phyloP scores from a whole-genome alignment of 1,284 basidiomycete genomes.

The Cerrena zonata region DNA sequence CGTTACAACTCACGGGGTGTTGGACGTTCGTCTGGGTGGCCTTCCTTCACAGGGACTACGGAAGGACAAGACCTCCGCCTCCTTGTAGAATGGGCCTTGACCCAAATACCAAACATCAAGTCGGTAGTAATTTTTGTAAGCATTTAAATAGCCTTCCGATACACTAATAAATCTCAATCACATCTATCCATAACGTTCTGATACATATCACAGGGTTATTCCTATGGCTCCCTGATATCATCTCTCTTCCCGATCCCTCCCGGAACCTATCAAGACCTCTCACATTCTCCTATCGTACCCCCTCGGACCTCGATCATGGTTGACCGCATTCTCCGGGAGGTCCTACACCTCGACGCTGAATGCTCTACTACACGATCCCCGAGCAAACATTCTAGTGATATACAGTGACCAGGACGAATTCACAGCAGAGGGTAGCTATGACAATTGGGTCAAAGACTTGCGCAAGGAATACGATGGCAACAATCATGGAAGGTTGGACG shows the following conservation, averaged over 20 bases:
- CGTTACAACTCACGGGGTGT: constrained; percentile 74
- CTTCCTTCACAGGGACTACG: constrained; percentile 61
- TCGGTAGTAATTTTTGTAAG: constrained; percentile 52
- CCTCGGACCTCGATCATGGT: constrained; percentile 56
- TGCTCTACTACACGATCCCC: constrained; percentile 39
- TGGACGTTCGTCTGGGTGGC: constrained; percentile 61
- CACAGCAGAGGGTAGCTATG: constrained; percentile 51
- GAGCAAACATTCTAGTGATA: constrained; percentile 53
- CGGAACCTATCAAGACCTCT: constrained; percentile 44
- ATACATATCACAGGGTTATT: constrained; percentile 64
- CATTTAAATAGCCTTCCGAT: constrained; percentile 5
- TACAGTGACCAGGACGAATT: constrained; percentile 73
- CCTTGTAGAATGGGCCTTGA: constrained; percentile 52
- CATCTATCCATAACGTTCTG: neutral
- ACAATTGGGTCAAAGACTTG: constrained; percentile 47
- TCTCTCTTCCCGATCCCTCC: constrained; percentile 49
- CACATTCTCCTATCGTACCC: constrained; percentile 77
- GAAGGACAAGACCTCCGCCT: constrained; percentile 66
- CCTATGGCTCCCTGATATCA: constrained; percentile 68
- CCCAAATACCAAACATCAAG: constrained; percentile 36
- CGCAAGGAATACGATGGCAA: constrained; percentile 15
- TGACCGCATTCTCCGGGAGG: constrained; percentile 62
- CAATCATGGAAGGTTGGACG: constrained; percentile 19
- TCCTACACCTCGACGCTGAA: constrained; percentile 47
- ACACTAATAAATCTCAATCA: neutral